These are phyloP conservation scores for Populus ilicifolia DNA, from an alignment of 345 rosid genomes.

Conservation along the genomic window DNA sequence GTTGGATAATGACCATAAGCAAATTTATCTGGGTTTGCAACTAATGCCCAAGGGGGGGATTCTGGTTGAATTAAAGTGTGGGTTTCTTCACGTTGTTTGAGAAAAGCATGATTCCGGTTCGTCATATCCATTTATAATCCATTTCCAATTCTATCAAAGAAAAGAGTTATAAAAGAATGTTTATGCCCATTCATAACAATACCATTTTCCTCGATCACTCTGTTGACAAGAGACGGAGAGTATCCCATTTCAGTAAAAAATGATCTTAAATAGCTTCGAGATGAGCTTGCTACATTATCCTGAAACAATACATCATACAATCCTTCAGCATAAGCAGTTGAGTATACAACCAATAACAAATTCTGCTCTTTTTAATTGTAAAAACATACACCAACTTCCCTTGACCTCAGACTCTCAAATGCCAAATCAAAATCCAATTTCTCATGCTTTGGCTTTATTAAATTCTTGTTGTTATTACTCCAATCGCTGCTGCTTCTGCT, in stretches of 20 bases:
- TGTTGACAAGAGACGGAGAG: constrained; percentile 56
- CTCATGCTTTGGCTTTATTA: constrained; percentile 54
- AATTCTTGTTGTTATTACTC: too few relatives aligned
- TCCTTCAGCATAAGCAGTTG: too few relatives aligned
- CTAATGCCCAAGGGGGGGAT: background rate
- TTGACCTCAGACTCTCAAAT: constrained; percentile 31
- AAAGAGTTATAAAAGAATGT: background rate
- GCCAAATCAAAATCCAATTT: constrained; percentile 51
- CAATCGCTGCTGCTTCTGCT: too few relatives aligned
- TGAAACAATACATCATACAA: constrained; percentile 16
- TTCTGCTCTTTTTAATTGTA: too few relatives aligned
- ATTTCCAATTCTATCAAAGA: background rate
- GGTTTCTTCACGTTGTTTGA: background rate
- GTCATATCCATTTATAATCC: too few relatives aligned
- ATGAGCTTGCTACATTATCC: constrained; percentile 77
- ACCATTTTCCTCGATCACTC: constrained; percentile 78
- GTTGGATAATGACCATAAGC: background rate
- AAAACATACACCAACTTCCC: constrained; percentile 41
- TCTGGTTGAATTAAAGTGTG: background rate
- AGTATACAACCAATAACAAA: too few relatives aligned
- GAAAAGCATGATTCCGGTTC: too few relatives aligned
- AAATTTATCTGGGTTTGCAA: background rate
- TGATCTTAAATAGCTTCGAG: constrained; percentile 58
- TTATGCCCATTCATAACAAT: constrained; percentile 9
- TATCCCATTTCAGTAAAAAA: constrained; percentile 79